A percentile compares a stretch with the other conserved stretches of the same genome.
Evolutionary conservation across 345 rosid genomes (phyloP).

Genomic region (Pugionium cornutum): DNA sequence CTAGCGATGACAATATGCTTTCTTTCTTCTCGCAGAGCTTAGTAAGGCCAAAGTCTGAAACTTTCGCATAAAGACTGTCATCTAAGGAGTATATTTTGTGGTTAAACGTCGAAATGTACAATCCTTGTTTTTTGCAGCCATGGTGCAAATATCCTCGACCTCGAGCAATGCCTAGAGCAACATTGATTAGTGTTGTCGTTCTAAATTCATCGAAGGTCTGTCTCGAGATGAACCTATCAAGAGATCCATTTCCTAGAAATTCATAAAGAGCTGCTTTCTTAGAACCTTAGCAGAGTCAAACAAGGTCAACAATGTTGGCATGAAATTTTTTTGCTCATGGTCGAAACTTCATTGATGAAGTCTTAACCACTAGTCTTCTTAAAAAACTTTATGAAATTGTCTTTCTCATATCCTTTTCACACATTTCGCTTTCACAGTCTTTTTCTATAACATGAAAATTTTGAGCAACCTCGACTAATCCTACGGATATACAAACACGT

Average conservation of each 20-base stretch:
- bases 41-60: slow-evolving; percentile 59
- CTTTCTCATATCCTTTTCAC: too few species aligned
- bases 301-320: slow-evolving; percentile 44
- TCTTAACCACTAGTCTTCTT: slow-evolving; percentile 36
- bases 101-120: slow-evolving; percentile 56
- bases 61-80: slow-evolving; percentile 43
- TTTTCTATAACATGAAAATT: too few species aligned
- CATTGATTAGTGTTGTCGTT: slow-evolving; percentile 29
- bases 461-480: too few species aligned
- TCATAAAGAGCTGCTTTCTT: slow-evolving; percentile 43
- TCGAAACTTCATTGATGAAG: slow-evolving; percentile 48
- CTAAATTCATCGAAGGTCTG: background rate
- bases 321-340: slow-evolving; percentile 48
- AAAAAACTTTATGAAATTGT: too few species aligned
- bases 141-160: slow-evolving; percentile 41
- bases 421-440: too few species aligned
- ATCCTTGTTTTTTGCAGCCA: slow-evolving; percentile 55
- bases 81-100: slow-evolving; percentile 50
- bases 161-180: slow-evolving; percentile 43
- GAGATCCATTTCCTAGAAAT: slow-evolving; percentile 44
- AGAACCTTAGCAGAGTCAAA: slow-evolving; percentile 45
- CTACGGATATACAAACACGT: too few species aligned
- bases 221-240: slow-evolving; percentile 36
- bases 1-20: slow-evolving; percentile 40
- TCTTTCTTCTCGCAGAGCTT: slow-evolving; percentile 43